Evolutionary conservation across 495 filamentous ascomycete genomes (phyloP).

Genomic region (Xylaria sp.): DNA sequence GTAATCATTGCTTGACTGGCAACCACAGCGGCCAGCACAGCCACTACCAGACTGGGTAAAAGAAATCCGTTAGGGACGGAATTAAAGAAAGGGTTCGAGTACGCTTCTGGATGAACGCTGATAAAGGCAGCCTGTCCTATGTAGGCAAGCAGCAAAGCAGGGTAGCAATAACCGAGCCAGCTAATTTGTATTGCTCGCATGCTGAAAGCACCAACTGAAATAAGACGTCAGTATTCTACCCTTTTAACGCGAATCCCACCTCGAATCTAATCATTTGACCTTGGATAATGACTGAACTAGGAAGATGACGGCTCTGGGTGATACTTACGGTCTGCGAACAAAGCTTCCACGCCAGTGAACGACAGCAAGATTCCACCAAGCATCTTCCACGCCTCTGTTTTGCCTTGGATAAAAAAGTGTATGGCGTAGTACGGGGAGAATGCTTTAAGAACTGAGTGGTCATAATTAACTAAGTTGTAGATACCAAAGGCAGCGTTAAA

Average conservation of each 20-base stretch:
- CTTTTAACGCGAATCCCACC: background rate
- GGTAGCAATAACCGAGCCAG: slow-evolving; percentile 69
- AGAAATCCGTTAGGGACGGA: slow-evolving; percentile 69
- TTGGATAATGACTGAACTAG: background rate
- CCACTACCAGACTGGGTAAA: slow-evolving; percentile 68
- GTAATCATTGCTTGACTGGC: slow-evolving; percentile 83
- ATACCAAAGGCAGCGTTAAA: slow-evolving; percentile 74
- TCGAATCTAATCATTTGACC: background rate
- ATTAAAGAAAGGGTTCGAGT: slow-evolving; percentile 76
- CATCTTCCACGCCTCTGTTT: slow-evolving; percentile 66
- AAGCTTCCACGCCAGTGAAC: slow-evolving; percentile 77
- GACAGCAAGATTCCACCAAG: slow-evolving; percentile 74
- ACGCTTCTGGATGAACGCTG: slow-evolving; percentile 63
- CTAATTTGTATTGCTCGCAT: slow-evolving; percentile 67
- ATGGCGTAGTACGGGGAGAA: slow-evolving; percentile 72
- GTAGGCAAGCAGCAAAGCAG: slow-evolving; percentile 74
- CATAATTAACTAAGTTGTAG: slow-evolving; percentile 70
- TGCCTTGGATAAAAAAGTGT: slow-evolving; percentile 66
- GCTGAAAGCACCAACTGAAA: slow-evolving; percentile 66
- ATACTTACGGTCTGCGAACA: slow-evolving; percentile 66
- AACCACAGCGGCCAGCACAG: slow-evolving; percentile 73
- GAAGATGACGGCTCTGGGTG: background rate
- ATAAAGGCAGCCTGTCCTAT: slow-evolving; percentile 79
- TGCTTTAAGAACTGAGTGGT: slow-evolving; percentile 70
- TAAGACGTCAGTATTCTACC: background rate